Percentiles rank a stretch among this genome's conserved stretches.
These are phyloP conservation scores for Eimeria praecox DNA, from an alignment of 169 alveolate species.

Conservation along the genomic window DNA sequence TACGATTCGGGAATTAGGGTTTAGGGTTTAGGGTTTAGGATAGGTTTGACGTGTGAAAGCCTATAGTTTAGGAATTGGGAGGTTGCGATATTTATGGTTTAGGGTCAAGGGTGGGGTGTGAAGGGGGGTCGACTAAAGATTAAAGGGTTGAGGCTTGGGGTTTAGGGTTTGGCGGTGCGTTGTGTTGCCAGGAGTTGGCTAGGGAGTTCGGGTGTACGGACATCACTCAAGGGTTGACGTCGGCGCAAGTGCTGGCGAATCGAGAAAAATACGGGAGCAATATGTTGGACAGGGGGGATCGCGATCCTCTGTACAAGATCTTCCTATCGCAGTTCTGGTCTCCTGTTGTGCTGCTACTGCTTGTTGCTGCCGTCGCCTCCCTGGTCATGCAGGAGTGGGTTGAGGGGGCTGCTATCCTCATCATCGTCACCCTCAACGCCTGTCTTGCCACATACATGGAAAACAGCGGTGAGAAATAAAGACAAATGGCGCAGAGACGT, in stretches of 20 bases:
- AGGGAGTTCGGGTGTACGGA: constrained; percentile 87
- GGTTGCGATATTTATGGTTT: neutral
- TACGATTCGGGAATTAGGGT: too few species aligned
- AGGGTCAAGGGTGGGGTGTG: too few species aligned
- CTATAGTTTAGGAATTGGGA: too few species aligned
- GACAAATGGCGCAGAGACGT: neutral
- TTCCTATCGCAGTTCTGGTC: constrained; percentile 91
- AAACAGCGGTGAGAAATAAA: constrained; percentile 83
- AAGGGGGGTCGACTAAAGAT: too few species aligned
- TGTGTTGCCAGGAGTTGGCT: constrained; percentile 84
- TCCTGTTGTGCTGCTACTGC: constrained; percentile 90
- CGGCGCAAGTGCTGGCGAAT: constrained; percentile 87
- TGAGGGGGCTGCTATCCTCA: constrained; percentile 93
- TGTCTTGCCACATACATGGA: constrained; percentile 96
- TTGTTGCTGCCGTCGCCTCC: constrained; percentile 91
- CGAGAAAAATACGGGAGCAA: constrained; percentile 92
- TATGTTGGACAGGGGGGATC: constrained; percentile 90
- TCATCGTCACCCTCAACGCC: constrained; percentile 94
- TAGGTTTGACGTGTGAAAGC: too few species aligned
- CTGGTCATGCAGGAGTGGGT: constrained; percentile 91
- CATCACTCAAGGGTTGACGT: constrained; percentile 86
- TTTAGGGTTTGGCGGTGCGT: neutral
- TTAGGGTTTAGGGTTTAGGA: too few species aligned
- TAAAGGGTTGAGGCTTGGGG: neutral
- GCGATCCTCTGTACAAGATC: constrained; percentile 91